Base-by-base conservation (phyloP, 306 rosid species). In the Citrullus colocynthis region DNA sequence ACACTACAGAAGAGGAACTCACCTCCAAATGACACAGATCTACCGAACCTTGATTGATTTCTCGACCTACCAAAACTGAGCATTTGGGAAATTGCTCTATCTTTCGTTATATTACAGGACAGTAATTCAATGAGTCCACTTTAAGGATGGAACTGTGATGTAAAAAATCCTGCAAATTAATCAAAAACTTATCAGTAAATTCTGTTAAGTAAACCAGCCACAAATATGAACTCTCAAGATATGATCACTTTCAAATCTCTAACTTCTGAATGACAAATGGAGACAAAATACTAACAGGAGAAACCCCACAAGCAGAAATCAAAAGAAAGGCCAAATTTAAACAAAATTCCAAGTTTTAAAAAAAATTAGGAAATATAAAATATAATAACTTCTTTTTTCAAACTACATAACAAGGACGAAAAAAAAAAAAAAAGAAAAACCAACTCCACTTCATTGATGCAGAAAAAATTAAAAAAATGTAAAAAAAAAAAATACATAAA, bases 21-120 rank as follows among this genome's bases (percentile, higher is more conserved):
- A 92, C 99, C 99, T 77, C 98, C 98, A 60, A 95, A 77, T 63
- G 97, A 83, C 88, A 89, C 74, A 77, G 99, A 56, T 86, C 97
- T 86, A 77, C 78, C 74, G 28, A 85, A 75, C 90, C 99, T 88
- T 24, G 90, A 82, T 81, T 89, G 97, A 82, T 32, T 81, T 85
- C 97, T 89, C 65, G 78, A 7, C 90, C 97, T 90, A 70, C 83
- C 86, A 80, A 88, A 82, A 83, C 80, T 84, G 84, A 85, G 92
- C 99, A 95, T 92, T 86, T 75, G 86, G 80, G 78, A 80, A 83
- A 45, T 55, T 65, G 78, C 80, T 58, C 48, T 28, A 52, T 34
- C 75, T n/a, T 13, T 14, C 32, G 7, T 36, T 9, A 15, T 74
- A 52, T 52, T 74, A 52, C 11, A 17, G 41, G 44, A 74, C 56